Evolutionary conservation across 306 rosid species (phyloP).

Genomic region (Sesbania bispinosa): DNA sequence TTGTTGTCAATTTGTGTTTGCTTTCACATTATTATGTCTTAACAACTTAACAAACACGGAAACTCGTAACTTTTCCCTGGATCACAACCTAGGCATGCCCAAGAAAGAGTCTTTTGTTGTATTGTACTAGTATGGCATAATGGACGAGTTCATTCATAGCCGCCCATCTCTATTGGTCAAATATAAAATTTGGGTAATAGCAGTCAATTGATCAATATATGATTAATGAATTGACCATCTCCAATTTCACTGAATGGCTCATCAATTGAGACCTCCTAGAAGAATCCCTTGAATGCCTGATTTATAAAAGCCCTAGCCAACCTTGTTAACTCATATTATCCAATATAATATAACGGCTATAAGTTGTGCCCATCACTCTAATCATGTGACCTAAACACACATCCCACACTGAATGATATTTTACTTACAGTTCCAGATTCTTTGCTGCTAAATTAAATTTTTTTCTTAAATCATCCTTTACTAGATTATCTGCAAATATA

Average conservation of each 20-base stretch:
- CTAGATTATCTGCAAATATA: conserved; percentile 60
- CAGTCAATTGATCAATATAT: not conserved
- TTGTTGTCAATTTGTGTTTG: not conserved
- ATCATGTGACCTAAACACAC: no score
- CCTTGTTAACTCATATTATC: conserved; percentile 5
- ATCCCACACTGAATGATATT: conserved; percentile 11
- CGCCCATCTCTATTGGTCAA: not conserved
- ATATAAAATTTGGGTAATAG: not conserved
- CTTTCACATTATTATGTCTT: not conserved
- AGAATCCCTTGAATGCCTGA: not conserved
- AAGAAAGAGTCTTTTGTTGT: not conserved
- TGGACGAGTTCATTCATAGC: conserved; percentile 22
- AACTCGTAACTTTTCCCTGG: not conserved
- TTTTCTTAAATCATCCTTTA: conserved; percentile 52
- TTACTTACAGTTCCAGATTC: conserved; percentile 28
- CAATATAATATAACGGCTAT: not conserved
- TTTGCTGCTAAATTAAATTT: conserved; percentile 40
- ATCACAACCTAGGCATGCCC: not conserved
- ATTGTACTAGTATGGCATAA: not conserved
- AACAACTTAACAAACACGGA: not conserved
- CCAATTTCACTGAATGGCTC: not conserved
- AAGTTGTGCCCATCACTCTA: not conserved
- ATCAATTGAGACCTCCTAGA: not conserved
- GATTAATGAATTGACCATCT: conserved; percentile 2
- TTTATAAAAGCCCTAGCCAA: not conserved